These are phyloP conservation scores for Zopfochytrium polystomum DNA, from an alignment of 371 early-diverging fungal species.

Conservation along the genomic window DNA sequence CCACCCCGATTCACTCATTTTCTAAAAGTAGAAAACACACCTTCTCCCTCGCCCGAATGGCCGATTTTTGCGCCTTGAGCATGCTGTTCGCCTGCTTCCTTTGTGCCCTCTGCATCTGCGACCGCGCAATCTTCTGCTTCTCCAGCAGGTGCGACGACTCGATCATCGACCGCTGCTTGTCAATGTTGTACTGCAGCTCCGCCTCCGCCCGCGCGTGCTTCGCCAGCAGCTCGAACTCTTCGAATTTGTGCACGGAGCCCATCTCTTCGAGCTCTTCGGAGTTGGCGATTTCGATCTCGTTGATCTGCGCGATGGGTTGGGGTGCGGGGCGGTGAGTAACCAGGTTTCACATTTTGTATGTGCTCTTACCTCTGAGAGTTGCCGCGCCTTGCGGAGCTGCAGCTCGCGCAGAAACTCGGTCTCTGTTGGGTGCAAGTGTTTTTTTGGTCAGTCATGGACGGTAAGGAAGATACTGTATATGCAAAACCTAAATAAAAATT, in stretches of 20 bases:
- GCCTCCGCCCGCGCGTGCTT: constrained; percentile 9
- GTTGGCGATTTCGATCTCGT: constrained; percentile 21
- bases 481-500: neutral
- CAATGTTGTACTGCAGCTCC: neutral
- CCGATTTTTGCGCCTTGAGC: constrained; percentile 13
- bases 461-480: neutral
- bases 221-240: constrained; percentile 23
- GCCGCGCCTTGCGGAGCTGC: constrained; percentile 25
- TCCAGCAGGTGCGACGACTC: constrained; percentile 12
- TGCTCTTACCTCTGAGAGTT: constrained; percentile 16
- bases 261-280: constrained; percentile 24
- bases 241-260: constrained; percentile 1
- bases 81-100: constrained; percentile 9
- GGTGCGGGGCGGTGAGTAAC: neutral
- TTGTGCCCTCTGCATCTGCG: constrained; percentile 5
- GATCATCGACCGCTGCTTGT: constrained; percentile 5
- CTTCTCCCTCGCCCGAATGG: constrained; percentile 13
- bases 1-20: neutral
- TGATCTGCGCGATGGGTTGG: constrained; percentile 2
- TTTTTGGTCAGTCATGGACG: neutral
- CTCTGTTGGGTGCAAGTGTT: constrained; percentile 2
- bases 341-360: neutral
- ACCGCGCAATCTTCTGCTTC: constrained; percentile 8
- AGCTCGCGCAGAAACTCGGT: constrained; percentile 26
- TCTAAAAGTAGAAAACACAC: neutral